Conservation (phyloP, 2,329 filamentous ascomycete genomes). For the Penicillium expansum region DNA sequence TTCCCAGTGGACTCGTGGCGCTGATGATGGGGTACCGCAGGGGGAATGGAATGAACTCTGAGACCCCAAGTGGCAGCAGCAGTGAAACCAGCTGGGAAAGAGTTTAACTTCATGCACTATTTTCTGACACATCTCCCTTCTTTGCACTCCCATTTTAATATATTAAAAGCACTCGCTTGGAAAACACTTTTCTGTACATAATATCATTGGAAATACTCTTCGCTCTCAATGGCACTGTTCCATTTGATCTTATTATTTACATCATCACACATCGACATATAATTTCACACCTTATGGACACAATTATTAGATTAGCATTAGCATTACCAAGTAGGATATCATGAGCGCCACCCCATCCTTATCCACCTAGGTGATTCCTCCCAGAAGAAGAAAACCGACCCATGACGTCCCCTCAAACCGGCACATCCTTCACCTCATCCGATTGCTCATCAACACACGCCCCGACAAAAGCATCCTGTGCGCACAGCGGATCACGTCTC, state of each 20-base stretch:
- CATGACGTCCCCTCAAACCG: not conserved
- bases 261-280: slow-evolving; percentile 3
- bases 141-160: not conserved
- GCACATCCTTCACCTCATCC: slow-evolving; percentile 9
- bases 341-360: too few relatives aligned
- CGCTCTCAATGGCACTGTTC: slow-evolving; percentile 13
- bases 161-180: slow-evolving; percentile 1
- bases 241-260: not conserved
- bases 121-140: not conserved
- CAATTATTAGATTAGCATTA: not conserved
- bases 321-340: not conserved
- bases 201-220: slow-evolving; percentile 12
- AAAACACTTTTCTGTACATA: slow-evolving; percentile 14
- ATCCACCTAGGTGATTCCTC: not conserved
- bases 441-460: not conserved
- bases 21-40: slow-evolving; percentile 85
- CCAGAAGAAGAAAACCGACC: not conserved
- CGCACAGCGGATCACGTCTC: slow-evolving; percentile 13
- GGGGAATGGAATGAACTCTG: slow-evolving; percentile 19
- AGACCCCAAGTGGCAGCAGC: slow-evolving; percentile 31
- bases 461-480: not conserved
- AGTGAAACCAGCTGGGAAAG: slow-evolving; percentile 40
- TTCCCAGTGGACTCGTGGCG: slow-evolving; percentile 73
- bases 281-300: not conserved
- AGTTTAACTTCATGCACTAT: slow-evolving; percentile 17